Percentiles rank a stretch among this genome's conserved stretches.
Conservation (phyloP, 805 yeast species). For the Candida easanensis region DNA sequence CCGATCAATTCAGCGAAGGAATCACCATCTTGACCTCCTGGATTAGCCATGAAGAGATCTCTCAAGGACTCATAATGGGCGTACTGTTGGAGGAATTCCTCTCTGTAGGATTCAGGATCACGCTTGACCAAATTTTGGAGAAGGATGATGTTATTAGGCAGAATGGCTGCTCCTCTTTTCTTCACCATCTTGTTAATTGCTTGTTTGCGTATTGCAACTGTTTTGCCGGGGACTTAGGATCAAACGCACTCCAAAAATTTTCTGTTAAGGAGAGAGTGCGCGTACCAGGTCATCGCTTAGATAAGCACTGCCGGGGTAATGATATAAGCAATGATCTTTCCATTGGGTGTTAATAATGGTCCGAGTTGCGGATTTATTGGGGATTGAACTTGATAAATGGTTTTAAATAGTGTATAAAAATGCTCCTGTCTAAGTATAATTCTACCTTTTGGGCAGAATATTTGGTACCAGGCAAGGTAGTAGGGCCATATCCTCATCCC, state of each 20-base stretch:
- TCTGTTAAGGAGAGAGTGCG: not conserved
- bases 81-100: conserved; percentile 90
- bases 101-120: conserved; percentile 91
- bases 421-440: too few species aligned
- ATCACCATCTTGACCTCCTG: conserved; percentile 47
- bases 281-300: conserved; percentile 23
- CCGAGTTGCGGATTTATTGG: too few species aligned
- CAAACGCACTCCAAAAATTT: not conserved
- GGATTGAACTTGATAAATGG: too few species aligned
- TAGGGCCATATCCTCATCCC: too few species aligned
- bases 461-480: too few species aligned
- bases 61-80: conserved; percentile 88
- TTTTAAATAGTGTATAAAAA: too few species aligned
- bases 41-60: conserved; percentile 77
- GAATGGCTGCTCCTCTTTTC: conserved; percentile 85
- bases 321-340: too few species aligned
- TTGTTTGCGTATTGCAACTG: not conserved
- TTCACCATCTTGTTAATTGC: conserved; percentile 60
- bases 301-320: conserved; percentile 2
- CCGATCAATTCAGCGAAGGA: conserved; percentile 79
- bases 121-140: conserved; percentile 89
- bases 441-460: too few species aligned
- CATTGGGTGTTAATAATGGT: too few species aligned
- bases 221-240: too few species aligned
- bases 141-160: conserved; percentile 89